A percentile compares a stretch with the other conserved stretches of the same genome.
Conservation (phyloP, 1,139 yeast species). For the Pichiaceae sp. region DNA sequence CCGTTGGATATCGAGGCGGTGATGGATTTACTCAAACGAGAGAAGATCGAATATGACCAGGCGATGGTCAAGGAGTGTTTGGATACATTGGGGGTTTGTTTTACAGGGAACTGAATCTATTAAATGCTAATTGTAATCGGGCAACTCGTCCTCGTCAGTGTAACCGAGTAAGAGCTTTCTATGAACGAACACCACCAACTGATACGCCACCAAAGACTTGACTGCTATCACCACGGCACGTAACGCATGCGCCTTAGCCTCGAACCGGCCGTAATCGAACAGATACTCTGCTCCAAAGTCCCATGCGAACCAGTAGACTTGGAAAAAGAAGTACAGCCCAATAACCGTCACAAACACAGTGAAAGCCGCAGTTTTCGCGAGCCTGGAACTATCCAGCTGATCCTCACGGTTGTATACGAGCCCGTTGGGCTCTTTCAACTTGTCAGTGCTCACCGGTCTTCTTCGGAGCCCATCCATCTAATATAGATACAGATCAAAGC, state of each 20-base stretch:
- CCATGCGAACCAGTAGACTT: constrained; percentile 8
- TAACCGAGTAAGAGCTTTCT: constrained; percentile 12
- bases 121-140: constrained; percentile 15
- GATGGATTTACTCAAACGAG: constrained; percentile 2
- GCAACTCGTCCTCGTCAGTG: constrained; percentile 18
- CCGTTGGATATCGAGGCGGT: constrained; percentile 17
- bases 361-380: constrained; percentile 12
- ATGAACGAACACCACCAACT: constrained; percentile 14
- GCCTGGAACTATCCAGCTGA: constrained; percentile 7
- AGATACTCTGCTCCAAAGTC: constrained; percentile 5
- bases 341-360: constrained; percentile 9
- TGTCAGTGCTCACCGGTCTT: background rate
- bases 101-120: constrained; percentile 10
- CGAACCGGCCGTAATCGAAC: constrained; percentile 3
- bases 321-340: constrained; percentile 8
- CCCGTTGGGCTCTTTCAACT: constrained; percentile 6
- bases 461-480: background rate
- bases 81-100: constrained; percentile 21
- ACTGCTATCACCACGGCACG: constrained; percentile 9
- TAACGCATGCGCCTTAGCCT: constrained; percentile 4
- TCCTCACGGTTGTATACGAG: constrained; percentile 16
- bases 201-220: constrained; percentile 9
- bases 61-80: constrained; percentile 13
- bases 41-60: constrained; percentile 8
- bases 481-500: too few species aligned